A percentile compares a stretch with the other conserved stretches of the same genome.
phyloP scores from a whole-genome alignment of 768 basidiomycete genomes.

The Pleurotus djamor region DNA sequence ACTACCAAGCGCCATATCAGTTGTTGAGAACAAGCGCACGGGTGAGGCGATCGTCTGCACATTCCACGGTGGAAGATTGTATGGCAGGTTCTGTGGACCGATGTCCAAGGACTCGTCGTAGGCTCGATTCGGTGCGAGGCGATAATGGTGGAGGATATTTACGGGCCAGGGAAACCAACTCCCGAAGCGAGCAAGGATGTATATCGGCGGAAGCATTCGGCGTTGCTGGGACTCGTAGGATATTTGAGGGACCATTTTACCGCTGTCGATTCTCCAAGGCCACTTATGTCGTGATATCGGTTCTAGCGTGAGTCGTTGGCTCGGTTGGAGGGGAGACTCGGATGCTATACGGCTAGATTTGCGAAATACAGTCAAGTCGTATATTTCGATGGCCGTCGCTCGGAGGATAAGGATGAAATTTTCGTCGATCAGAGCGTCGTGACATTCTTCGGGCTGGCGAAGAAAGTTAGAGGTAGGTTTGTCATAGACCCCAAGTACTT shows the following conservation, averaged over 20 bases:
- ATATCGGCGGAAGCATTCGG: conserved; percentile 30
- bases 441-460: conserved; percentile 32
- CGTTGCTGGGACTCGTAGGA: conserved; percentile 14
- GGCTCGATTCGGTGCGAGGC: conserved; percentile 41
- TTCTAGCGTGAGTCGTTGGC: background rate
- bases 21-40: conserved; percentile 52
- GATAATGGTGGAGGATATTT: conserved; percentile 65
- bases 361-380: conserved; percentile 27
- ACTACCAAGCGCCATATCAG: conserved; percentile 51
- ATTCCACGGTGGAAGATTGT: conserved; percentile 30
- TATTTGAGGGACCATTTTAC: conserved; percentile 34
- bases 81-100: conserved; percentile 41
- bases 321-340: conserved; percentile 22
- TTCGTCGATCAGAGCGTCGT: conserved; percentile 39
- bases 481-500: background rate
- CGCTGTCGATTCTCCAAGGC: conserved; percentile 57
- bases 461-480: background rate
- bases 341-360: conserved; percentile 11
- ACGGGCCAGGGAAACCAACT: conserved; percentile 66
- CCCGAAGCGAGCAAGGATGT: conserved; percentile 57
- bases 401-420: conserved; percentile 46
- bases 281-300: conserved; percentile 47
- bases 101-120: conserved; percentile 23
- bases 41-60: conserved; percentile 49
- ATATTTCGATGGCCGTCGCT: conserved; percentile 37